Percentiles rank a stretch among this genome's conserved stretches.
phyloP scores from a whole-genome alignment of 805 yeast species.

The Myxozyma melibiosi region DNA sequence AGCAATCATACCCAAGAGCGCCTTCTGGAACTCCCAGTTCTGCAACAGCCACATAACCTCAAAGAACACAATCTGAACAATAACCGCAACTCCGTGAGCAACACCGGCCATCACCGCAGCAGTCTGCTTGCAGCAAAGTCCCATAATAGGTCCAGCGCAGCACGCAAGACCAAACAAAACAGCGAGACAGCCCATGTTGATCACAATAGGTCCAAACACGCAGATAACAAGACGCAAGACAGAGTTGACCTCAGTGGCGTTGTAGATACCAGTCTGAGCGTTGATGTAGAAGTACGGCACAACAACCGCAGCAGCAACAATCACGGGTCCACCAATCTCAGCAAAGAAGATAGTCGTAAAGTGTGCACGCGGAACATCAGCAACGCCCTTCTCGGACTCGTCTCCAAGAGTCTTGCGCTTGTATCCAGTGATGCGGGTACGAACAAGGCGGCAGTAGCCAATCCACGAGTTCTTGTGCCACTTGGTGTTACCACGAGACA shows the following conservation, averaged over 20 bases:
- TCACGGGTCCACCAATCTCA: slow-evolving; percentile 72
- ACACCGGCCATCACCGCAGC: slow-evolving; percentile 94
- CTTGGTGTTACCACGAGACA: slow-evolving; percentile 73
- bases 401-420: slow-evolving; percentile 72
- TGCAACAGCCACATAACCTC: slow-evolving; percentile 96
- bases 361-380: slow-evolving; percentile 73
- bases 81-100: slow-evolving; percentile 93
- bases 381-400: slow-evolving; percentile 63
- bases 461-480: slow-evolving; percentile 79
- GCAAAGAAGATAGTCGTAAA: slow-evolving; percentile 76
- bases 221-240: slow-evolving; percentile 60
- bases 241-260: slow-evolving; percentile 54
- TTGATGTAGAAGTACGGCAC: slow-evolving; percentile 79
- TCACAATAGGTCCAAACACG: slow-evolving; percentile 84
- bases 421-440: slow-evolving; percentile 92
- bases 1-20: slow-evolving; percentile 82
- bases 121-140: slow-evolving; percentile 94
- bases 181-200: slow-evolving; percentile 82
- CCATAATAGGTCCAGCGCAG: slow-evolving; percentile 95
- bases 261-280: slow-evolving; percentile 78
- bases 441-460: slow-evolving; percentile 66
- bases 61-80: slow-evolving; percentile 83
- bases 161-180: slow-evolving; percentile 83
- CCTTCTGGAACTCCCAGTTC: slow-evolving; percentile 85
- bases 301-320: slow-evolving; percentile 68